phyloP scores from a whole-genome alignment of 2,329 filamentous ascomycete species.

The Cercospora zeina region DNA sequence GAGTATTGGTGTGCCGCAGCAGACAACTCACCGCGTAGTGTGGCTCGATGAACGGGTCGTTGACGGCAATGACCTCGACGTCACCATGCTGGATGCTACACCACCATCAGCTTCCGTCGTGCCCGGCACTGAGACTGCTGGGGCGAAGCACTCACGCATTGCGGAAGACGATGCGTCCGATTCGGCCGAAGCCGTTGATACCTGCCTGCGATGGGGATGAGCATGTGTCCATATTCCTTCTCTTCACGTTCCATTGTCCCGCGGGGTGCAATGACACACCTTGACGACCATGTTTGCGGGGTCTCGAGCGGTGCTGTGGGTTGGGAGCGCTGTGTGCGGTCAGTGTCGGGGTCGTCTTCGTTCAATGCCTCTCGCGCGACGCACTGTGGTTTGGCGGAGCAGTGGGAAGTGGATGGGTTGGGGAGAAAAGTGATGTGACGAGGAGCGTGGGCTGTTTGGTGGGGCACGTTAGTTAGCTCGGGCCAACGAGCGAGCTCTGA shows the following conservation, averaged over 20 bases:
- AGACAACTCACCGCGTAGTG: slow-evolving; percentile 85
- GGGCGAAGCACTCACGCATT: slow-evolving; percentile 67
- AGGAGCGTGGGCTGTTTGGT: slow-evolving; percentile 9
- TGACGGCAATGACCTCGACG: slow-evolving; percentile 92
- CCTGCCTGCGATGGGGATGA: slow-evolving; percentile 63
- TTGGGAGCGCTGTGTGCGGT: slow-evolving; percentile 4
- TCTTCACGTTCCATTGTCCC: slow-evolving; percentile 14
- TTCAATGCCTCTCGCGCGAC: background rate
- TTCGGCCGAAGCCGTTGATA: slow-evolving; percentile 99
- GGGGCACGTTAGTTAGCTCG: slow-evolving; percentile 3
- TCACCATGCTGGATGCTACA: slow-evolving; percentile 76
- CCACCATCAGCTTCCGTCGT: slow-evolving; percentile 23
- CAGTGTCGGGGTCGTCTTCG: background rate
- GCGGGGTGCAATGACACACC: slow-evolving; percentile 37
- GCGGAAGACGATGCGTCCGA: slow-evolving; percentile 98
- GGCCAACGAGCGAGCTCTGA: slow-evolving; percentile 5
- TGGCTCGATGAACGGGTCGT: slow-evolving; percentile 99
- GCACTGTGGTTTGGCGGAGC: background rate
- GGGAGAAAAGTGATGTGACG: slow-evolving; percentile 4
- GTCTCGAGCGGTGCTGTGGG: slow-evolving; percentile 7
- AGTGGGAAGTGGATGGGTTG: background rate
- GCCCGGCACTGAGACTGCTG: slow-evolving; percentile 10
- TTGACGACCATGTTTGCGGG: slow-evolving; percentile 50
- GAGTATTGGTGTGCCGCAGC: too few relatives aligned
- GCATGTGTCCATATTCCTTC: slow-evolving; percentile 22